phyloP scores from a whole-genome alignment of 495 filamentous ascomycete genomes.

The Tuber microsphaerosporum region DNA sequence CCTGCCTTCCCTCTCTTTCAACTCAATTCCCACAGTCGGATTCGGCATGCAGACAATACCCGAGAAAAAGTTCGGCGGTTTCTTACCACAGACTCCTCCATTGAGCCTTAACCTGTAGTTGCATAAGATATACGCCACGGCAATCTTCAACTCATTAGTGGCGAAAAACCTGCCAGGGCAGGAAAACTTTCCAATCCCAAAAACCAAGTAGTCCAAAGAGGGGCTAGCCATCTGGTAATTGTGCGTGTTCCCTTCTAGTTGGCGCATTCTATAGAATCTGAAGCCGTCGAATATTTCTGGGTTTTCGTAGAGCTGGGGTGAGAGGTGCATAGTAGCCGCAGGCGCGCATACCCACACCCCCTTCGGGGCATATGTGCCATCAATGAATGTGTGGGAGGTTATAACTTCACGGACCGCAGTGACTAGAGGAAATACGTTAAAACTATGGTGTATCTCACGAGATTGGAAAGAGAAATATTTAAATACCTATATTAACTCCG shows the following conservation, averaged over 20 bases:
- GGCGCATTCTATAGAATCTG: conserved; percentile 1
- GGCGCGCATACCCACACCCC: conserved; percentile 43
- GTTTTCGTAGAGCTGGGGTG: conserved; percentile 24
- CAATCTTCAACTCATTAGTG: conserved; percentile 15
- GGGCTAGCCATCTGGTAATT: conserved; percentile 3
- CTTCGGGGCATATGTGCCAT: conserved; percentile 44
- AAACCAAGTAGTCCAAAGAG: conserved; percentile 42
- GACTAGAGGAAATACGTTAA: neutral
- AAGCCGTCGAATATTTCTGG: conserved; percentile 21
- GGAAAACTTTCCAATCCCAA: conserved; percentile 53
- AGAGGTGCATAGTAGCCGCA: conserved; percentile 17
- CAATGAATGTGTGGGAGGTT: conserved; percentile 44
- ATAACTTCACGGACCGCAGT: conserved; percentile 41
- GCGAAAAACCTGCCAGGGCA: conserved; percentile 40
- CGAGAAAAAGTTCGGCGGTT: neutral
- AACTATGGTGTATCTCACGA: neutral
- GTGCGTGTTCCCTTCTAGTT: neutral
- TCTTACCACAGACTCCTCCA: neutral
- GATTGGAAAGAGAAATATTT: too few species aligned
- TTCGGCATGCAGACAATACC: conserved; percentile 8
- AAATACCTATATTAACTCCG: neutral
- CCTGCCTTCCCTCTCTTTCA: conserved; percentile 7
- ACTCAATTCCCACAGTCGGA: neutral
- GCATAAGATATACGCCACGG: conserved; percentile 12
- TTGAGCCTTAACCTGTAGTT: conserved; percentile 18